These are phyloP conservation scores for Azolla pinnata DNA, from an alignment of 75 land plant species.

Conservation along the genomic window DNA sequence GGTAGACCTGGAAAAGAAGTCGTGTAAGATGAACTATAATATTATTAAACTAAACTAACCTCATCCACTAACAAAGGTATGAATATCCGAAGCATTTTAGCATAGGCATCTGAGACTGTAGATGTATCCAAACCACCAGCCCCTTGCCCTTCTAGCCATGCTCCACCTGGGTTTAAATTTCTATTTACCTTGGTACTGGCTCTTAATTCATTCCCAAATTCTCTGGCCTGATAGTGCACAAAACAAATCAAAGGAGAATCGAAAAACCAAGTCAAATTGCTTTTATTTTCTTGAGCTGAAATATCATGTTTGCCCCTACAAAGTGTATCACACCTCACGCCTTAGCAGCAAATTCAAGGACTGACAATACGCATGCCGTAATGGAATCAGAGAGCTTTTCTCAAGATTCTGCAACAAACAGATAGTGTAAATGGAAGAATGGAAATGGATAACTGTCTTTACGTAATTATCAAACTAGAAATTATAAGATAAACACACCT, in stretches of 20 bases:
- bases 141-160: conserved; percentile 69
- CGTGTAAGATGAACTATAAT: background rate
- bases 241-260: too few relatives aligned
- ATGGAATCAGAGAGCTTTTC: conserved; percentile 69
- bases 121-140: conserved; percentile 58
- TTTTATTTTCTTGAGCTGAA: too few relatives aligned
- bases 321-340: conserved; percentile 91
- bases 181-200: conserved; percentile 85
- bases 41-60: conserved; percentile 27
- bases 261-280: conserved; percentile 4
- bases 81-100: conserved; percentile 85
- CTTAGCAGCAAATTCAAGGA: conserved; percentile 90
- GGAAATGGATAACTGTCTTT: background rate
- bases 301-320: too few relatives aligned
- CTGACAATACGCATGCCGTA: conserved; percentile 89
- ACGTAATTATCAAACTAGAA: background rate
- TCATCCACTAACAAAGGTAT: conserved; percentile 98
- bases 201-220: conserved; percentile 98
- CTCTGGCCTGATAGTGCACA: conserved; percentile 84
- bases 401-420: conserved; percentile 59
- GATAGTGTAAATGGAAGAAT: background rate
- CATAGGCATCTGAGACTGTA: conserved; percentile 84
- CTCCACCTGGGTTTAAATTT: conserved; percentile 31
- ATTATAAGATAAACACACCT: conserved; percentile 35
- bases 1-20: background rate